phyloP scores from a whole-genome alignment of 2,329 filamentous ascomycete species.

The Colletotrichum cuscutae region DNA sequence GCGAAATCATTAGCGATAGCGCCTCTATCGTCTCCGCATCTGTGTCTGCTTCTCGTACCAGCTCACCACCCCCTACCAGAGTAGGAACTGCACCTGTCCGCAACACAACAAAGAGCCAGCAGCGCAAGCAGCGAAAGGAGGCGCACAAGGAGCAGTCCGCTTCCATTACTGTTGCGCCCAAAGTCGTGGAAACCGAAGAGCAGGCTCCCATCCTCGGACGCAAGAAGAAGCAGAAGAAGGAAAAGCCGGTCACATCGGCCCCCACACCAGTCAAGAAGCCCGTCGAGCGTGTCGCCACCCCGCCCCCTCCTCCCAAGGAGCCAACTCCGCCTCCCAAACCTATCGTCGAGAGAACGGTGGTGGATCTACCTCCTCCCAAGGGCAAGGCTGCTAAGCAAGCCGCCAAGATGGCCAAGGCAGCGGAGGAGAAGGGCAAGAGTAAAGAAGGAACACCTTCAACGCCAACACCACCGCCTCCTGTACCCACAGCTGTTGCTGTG shows the following conservation, averaged over 20 bases:
- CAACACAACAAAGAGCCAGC: slow-evolving; percentile 79
- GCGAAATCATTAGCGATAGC: slow-evolving; percentile 81
- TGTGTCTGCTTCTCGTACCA: slow-evolving; percentile 73
- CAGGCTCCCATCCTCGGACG: slow-evolving; percentile 80
- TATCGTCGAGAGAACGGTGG: slow-evolving; percentile 39
- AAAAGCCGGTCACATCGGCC: slow-evolving; percentile 55
- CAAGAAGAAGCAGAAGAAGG: slow-evolving; percentile 89
- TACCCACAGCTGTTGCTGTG: slow-evolving; percentile 1
- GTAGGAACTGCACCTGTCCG: slow-evolving; percentile 78
- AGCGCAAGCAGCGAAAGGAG: slow-evolving; percentile 80
- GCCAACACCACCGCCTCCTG: slow-evolving; percentile 1
- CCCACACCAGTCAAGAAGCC: slow-evolving; percentile 33
- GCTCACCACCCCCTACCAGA: slow-evolving; percentile 70
- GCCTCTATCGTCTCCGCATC: slow-evolving; percentile 80
- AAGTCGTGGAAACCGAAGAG: slow-evolving; percentile 64
- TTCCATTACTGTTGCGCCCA: slow-evolving; percentile 60
- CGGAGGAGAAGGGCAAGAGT: slow-evolving; percentile 34
- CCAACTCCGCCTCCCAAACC: slow-evolving; percentile 27
- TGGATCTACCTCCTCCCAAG: slow-evolving; percentile 36
- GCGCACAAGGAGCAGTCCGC: slow-evolving; percentile 72
- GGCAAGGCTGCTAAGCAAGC: slow-evolving; percentile 37
- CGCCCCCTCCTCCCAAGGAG: slow-evolving; percentile 31
- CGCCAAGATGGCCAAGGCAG: slow-evolving; percentile 36
- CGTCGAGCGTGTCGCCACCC: slow-evolving; percentile 19
- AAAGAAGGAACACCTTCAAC: slow-evolving; percentile 12